phyloP scores from a whole-genome alignment of 164 flowering plant genomes.

The Magnolia kwangsiensis region DNA sequence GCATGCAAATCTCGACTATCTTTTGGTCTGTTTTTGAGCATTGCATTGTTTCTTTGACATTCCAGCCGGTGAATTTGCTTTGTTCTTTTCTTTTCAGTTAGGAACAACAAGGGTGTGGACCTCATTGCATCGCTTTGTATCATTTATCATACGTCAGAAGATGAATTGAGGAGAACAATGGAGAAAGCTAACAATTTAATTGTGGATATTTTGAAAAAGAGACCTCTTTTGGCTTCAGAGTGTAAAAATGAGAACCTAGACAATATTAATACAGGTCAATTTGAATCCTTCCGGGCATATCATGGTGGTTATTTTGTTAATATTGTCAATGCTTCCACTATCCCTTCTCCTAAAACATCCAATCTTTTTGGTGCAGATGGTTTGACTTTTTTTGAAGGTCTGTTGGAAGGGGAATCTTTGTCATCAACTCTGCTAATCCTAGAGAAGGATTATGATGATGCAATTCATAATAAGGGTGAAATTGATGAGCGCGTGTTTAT shows the following conservation, averaged over 20 bases:
- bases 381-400: slow-evolving; percentile 68
- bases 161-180: slow-evolving; percentile 66
- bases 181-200: slow-evolving; percentile 68
- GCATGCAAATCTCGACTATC: slow-evolving; percentile 1
- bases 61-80: background rate
- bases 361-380: slow-evolving; percentile 56
- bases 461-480: slow-evolving; percentile 60
- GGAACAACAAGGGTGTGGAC: slow-evolving; percentile 63
- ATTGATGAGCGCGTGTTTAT: slow-evolving; percentile 84
- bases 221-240: slow-evolving; percentile 60
- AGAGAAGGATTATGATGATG: slow-evolving; percentile 79
- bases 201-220: slow-evolving; percentile 60
- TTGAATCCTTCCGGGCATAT: background rate
- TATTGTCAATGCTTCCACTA: background rate
- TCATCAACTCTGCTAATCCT: slow-evolving; percentile 47
- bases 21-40: background rate
- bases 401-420: slow-evolving; percentile 69
- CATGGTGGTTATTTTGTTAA: background rate
- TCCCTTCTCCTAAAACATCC: background rate
- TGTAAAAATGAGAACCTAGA: slow-evolving; percentile 49
- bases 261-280: slow-evolving; percentile 57
- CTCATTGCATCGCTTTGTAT: slow-evolving; percentile 82
- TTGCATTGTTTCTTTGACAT: slow-evolving; percentile 1
- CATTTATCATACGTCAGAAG: slow-evolving; percentile 78
- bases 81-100: slow-evolving; percentile 43